These are phyloP conservation scores for Fusarium zealandicum DNA, from an alignment of 2,329 filamentous ascomycete genomes.

Conservation along the genomic window DNA sequence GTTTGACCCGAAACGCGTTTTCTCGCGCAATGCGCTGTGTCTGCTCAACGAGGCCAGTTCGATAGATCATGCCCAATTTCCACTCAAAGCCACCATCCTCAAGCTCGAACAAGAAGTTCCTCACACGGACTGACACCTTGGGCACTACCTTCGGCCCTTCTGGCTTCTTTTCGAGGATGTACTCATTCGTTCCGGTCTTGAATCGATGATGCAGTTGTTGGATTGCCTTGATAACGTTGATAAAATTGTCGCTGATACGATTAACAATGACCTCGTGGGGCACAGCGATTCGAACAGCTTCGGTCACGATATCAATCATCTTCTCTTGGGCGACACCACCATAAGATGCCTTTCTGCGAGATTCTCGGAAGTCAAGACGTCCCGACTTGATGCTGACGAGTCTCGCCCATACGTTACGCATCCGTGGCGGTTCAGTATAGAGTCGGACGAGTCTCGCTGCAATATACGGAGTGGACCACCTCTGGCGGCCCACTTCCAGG, in stretches of 20 bases:
- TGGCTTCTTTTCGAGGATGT: conserved; percentile 83
- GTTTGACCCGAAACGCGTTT: conserved; percentile 87
- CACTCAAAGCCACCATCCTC: conserved; percentile 98
- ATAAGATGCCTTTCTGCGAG: conserved; percentile 69
- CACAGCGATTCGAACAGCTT: conserved; percentile 86
- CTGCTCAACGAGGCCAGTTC: conserved; percentile 86
- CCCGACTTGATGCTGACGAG: conserved; percentile 83
- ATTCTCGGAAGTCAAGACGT: conserved; percentile 81
- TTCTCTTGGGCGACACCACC: conserved; percentile 73
- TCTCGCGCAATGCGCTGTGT: conserved; percentile 88
- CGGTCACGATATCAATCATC: conserved; percentile 82
- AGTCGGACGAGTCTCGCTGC: conserved; percentile 80
- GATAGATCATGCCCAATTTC: conserved; percentile 94
- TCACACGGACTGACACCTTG: conserved; percentile 81
- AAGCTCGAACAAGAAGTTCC: conserved; percentile 86
- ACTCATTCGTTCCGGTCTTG: conserved; percentile 84
- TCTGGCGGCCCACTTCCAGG: conserved; percentile 81
- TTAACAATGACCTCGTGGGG: conserved; percentile 92
- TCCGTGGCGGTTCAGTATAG: conserved; percentile 85
- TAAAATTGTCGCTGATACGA: conserved; percentile 90
- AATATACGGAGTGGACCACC: conserved; percentile 86
- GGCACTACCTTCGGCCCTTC: conserved; percentile 88
- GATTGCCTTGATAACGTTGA: conserved; percentile 85
- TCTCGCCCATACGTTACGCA: conserved; percentile 84
- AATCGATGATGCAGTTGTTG: conserved; percentile 95